Percentiles rank a stretch among this genome's conserved stretches.
These are phyloP conservation scores for Dioscorea cayenensis DNA, from an alignment of 116 monocot genomes.

Conservation along the genomic window DNA sequence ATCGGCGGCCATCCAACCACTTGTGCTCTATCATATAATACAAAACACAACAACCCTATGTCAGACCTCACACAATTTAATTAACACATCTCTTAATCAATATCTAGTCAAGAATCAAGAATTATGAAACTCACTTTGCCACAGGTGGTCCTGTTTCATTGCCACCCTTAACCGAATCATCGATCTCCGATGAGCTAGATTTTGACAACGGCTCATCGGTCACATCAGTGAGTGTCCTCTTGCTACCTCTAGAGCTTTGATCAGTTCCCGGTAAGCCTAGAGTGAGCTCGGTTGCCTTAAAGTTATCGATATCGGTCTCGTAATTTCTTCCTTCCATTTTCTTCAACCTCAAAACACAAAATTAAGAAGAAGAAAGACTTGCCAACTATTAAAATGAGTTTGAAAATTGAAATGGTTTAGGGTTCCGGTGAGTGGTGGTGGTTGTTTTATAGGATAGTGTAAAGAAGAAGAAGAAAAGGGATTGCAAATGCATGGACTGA, in stretches of 20 bases:
- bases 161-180: not conserved
- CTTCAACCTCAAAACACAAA: not conserved
- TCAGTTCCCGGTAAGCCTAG: not conserved
- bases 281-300: not conserved
- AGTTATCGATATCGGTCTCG: not conserved
- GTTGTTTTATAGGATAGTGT: not conserved
- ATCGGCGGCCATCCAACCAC: constrained; percentile 79
- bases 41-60: not conserved
- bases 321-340: not conserved
- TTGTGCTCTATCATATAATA: constrained; percentile 35
- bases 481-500: not conserved
- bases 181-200: not conserved
- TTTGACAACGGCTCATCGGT: not conserved
- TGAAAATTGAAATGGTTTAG: not conserved
- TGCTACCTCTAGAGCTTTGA: not conserved
- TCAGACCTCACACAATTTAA: not conserved
- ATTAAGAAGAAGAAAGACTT: too few relatives aligned
- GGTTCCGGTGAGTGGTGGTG: not conserved
- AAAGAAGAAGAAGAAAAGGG: too few relatives aligned
- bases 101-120: too few relatives aligned
- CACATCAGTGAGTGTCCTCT: not conserved
- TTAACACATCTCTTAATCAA: too few relatives aligned
- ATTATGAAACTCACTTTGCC: constrained; percentile 31
- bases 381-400: too few relatives aligned
- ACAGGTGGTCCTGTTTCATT: constrained; percentile 6